These are phyloP conservation scores for Penicillium polonicum DNA, from an alignment of 2,329 filamentous ascomycete species.

Conservation along the genomic window DNA sequence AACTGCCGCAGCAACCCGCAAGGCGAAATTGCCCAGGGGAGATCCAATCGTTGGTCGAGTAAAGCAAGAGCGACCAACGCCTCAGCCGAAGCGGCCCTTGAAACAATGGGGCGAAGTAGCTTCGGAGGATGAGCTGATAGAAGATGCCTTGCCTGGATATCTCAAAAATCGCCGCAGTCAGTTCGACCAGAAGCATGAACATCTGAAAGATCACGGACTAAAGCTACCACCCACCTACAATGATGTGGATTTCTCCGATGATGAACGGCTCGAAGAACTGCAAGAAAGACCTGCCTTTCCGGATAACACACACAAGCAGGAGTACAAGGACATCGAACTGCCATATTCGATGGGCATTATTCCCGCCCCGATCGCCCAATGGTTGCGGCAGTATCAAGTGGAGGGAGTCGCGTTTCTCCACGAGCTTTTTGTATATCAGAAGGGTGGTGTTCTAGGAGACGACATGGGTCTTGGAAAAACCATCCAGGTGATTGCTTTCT, in stretches of 20 bases:
- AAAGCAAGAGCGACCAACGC: slow-evolving; percentile 28
- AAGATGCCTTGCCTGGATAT: slow-evolving; percentile 68
- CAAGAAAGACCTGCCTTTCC: slow-evolving; percentile 69
- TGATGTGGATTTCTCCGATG: slow-evolving; percentile 72
- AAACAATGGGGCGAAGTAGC: slow-evolving; percentile 48
- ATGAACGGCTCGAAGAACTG: slow-evolving; percentile 61
- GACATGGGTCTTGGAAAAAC: slow-evolving; percentile 99
- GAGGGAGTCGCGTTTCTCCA: slow-evolving; percentile 83
- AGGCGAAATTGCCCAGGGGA: slow-evolving; percentile 45
- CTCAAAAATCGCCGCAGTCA: slow-evolving; percentile 64
- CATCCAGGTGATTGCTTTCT: slow-evolving; percentile 89
- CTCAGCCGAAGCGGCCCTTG: slow-evolving; percentile 30
- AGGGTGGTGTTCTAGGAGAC: slow-evolving; percentile 86
- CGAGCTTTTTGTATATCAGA: slow-evolving; percentile 84
- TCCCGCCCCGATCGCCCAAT: slow-evolving; percentile 85
- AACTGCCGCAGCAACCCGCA: slow-evolving; percentile 48
- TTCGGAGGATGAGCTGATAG: slow-evolving; percentile 56
- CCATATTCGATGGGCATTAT: slow-evolving; percentile 76
- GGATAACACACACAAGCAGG: slow-evolving; percentile 61
- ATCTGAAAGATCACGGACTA: slow-evolving; percentile 66
- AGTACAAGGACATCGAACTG: slow-evolving; percentile 73
- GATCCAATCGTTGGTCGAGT: slow-evolving; percentile 40
- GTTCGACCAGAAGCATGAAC: slow-evolving; percentile 64
- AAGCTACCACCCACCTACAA: slow-evolving; percentile 75
- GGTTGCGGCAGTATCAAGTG: slow-evolving; percentile 87